These are phyloP conservation scores for Diaporthe australafricana DNA, from an alignment of 2,329 filamentous ascomycete species.

Conservation along the genomic window DNA sequence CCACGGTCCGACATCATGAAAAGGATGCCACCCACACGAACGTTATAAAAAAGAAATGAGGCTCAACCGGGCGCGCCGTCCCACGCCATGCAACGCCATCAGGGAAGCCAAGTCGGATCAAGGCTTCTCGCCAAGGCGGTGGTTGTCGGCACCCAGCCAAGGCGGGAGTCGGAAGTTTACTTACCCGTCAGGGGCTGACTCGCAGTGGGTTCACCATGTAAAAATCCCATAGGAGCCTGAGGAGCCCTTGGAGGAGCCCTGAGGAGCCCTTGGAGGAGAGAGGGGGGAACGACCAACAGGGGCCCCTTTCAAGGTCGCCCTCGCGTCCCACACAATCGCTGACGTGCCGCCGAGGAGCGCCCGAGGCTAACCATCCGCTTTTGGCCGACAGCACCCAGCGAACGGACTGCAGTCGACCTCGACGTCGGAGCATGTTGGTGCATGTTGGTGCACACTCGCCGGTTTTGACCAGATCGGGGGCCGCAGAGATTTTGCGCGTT, in stretches of 20 bases:
- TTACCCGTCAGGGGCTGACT: constrained; percentile 32
- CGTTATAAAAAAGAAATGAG: constrained; percentile 1
- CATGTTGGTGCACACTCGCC: constrained; percentile 10
- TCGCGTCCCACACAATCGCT: constrained; percentile 29
- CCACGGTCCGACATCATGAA: neutral
- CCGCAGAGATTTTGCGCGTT: neutral
- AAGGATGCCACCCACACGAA: constrained; percentile 1
- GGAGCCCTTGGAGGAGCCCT: neutral
- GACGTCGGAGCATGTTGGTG: neutral
- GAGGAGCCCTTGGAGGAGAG: neutral
- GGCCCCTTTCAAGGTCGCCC: neutral
- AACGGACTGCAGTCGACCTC: constrained; percentile 35
- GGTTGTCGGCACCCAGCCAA: constrained; percentile 11
- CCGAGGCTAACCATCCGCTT: constrained; percentile 33
- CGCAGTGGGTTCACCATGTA: constrained; percentile 22
- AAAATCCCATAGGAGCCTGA: neutral
- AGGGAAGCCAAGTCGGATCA: constrained; percentile 24
- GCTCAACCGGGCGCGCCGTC: constrained; percentile 22
- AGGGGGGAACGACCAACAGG: constrained; percentile 3
- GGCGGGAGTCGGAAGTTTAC: neutral
- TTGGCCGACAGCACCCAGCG: constrained; percentile 14
- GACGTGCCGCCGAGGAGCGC: constrained; percentile 33
- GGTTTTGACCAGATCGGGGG: constrained; percentile 13
- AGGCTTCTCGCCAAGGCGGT: constrained; percentile 29
- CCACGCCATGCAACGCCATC: constrained; percentile 10